Conservation (phyloP, 1,284 basidiomycete species). For the Boletus semigastroideus region DNA sequence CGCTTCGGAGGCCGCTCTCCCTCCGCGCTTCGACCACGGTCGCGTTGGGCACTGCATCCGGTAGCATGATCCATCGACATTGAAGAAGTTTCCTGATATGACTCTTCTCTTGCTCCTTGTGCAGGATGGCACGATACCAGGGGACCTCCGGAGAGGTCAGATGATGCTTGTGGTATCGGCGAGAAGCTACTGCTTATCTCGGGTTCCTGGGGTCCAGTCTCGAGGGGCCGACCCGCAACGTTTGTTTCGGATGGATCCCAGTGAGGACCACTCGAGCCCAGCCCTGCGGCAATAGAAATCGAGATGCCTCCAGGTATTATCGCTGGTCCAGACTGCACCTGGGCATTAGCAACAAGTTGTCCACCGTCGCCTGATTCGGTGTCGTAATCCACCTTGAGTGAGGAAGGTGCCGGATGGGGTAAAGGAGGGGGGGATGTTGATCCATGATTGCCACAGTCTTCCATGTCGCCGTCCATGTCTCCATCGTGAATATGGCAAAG, state of each 20-base stretch:
- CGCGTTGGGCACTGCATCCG: conserved; percentile 10
- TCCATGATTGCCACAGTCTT: conserved; percentile 23
- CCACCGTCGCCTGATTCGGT: conserved; percentile 12
- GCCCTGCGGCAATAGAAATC: conserved; percentile 7
- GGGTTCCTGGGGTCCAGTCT: conserved; percentile 12
- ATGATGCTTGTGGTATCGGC: conserved; percentile 1
- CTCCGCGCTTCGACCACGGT: conserved; percentile 21
- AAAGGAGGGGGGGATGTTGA: conserved; percentile 23
- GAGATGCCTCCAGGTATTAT: conserved; percentile 2
- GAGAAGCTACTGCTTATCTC: conserved; percentile 16
- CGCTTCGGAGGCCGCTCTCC: conserved; percentile 31
- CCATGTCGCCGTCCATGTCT: conserved; percentile 19
- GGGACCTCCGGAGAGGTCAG: not conserved
- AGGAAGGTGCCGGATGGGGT: conserved; percentile 19
- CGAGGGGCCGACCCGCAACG: conserved; percentile 2
- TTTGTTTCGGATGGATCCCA: conserved; percentile 1
- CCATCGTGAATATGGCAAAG: conserved; percentile 17
- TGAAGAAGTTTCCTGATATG: conserved; percentile 16
- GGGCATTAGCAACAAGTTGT: conserved; percentile 7
- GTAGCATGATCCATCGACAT: conserved; percentile 4
- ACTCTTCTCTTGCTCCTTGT: not conserved
- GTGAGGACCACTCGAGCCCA: conserved; percentile 3
- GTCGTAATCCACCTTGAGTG: conserved; percentile 21
- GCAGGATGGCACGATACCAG: conserved; percentile 2
- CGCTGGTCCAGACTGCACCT: conserved; percentile 7